These are phyloP conservation scores for Calcarisporium arbuscula DNA, from an alignment of 2,329 filamentous ascomycete genomes.

Conservation along the genomic window DNA sequence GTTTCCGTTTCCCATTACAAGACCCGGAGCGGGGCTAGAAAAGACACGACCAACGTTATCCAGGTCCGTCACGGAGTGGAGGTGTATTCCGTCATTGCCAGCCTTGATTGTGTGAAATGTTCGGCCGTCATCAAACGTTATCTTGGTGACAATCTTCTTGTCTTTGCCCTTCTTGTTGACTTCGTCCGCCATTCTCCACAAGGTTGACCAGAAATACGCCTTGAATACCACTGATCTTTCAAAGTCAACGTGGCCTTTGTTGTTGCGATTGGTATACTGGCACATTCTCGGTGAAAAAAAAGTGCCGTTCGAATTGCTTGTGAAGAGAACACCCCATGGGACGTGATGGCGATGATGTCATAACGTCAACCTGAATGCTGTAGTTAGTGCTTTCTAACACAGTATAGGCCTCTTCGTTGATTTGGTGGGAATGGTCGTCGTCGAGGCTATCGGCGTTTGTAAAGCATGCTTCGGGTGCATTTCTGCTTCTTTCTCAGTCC, in stretches of 20 bases:
- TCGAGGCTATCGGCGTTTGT: too few species aligned
- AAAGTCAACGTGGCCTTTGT: slow-evolving; percentile 76
- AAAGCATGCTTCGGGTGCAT: too few species aligned
- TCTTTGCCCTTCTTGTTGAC: slow-evolving; percentile 48
- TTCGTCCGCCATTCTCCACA: slow-evolving; percentile 78
- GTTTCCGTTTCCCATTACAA: slow-evolving; percentile 93
- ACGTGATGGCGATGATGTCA: slow-evolving; percentile 57
- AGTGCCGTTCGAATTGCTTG: slow-evolving; percentile 94
- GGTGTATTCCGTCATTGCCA: slow-evolving; percentile 65
- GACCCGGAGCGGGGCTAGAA: slow-evolving; percentile 85
- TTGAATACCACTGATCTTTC: slow-evolving; percentile 90
- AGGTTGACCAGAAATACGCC: slow-evolving; percentile 87
- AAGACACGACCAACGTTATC: slow-evolving; percentile 81
- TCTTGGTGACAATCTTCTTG: slow-evolving; percentile 71
- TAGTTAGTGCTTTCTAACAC: slow-evolving; percentile 95
- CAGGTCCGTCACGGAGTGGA: slow-evolving; percentile 86
- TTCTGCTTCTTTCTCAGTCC: too few species aligned
- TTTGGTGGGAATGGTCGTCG: slow-evolving; percentile 57
- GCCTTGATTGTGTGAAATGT: slow-evolving; percentile 71
- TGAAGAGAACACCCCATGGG: slow-evolving; percentile 86
- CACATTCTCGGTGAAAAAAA: slow-evolving; percentile 89
- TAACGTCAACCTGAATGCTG: slow-evolving; percentile 93
- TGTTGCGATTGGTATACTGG: slow-evolving; percentile 87
- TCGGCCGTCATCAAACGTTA: slow-evolving; percentile 93
- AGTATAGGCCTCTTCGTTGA: slow-evolving; percentile 84